These are phyloP conservation scores for Mycoemilia scoparia DNA, from an alignment of 192 early-diverging fungal species.

Conservation along the genomic window DNA sequence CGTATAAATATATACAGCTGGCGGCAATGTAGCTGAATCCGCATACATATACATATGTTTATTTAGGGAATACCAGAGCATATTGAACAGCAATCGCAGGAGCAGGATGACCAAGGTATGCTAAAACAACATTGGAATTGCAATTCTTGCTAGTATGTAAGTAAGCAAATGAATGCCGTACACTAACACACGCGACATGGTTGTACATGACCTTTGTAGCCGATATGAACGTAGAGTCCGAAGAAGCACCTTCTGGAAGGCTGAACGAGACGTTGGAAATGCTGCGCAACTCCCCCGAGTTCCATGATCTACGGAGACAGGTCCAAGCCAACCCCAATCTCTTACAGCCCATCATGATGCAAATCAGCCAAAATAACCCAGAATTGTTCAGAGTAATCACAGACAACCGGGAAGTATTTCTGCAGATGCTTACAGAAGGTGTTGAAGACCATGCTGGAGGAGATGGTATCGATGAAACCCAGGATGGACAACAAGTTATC, in stretches of 20 bases:
- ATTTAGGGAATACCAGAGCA: slow-evolving; percentile 74
- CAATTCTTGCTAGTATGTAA: no score
- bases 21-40: no score
- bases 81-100: slow-evolving; percentile 28
- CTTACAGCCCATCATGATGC: slow-evolving; percentile 66
- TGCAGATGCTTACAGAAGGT: slow-evolving; percentile 43
- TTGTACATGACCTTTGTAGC: no score
- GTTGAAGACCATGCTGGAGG: slow-evolving; percentile 17
- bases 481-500: slow-evolving; percentile 48
- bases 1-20: no score
- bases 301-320: slow-evolving; percentile 77
- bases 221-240: no score
- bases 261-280: slow-evolving; percentile 26
- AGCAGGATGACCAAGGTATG: no score
- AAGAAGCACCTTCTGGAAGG: slow-evolving; percentile 46
- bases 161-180: no score
- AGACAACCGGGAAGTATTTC: slow-evolving; percentile 58
- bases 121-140: no score
- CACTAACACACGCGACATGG: no score
- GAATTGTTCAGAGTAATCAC: slow-evolving; percentile 61
- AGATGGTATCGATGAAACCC: slow-evolving; percentile 28
- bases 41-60: no score
- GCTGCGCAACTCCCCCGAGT: slow-evolving; percentile 66
- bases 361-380: slow-evolving; percentile 71
- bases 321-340: slow-evolving; percentile 72